Evolutionary conservation across 306 rosid genomes (phyloP).

Genomic region (Cucurbita argyrosperma): DNA sequence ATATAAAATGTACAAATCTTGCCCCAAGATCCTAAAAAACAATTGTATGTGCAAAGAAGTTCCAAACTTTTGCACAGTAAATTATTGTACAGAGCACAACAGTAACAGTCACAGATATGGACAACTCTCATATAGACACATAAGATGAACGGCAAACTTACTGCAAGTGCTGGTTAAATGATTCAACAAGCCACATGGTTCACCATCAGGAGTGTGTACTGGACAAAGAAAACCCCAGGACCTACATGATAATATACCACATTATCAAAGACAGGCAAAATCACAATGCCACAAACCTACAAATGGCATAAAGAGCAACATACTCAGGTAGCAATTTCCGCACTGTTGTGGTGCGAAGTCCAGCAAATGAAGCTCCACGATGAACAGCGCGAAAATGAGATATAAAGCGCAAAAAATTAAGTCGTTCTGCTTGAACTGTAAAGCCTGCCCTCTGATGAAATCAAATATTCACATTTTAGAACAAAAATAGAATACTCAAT

Average conservation of each 20-base stretch:
- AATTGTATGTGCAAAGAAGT: background rate
- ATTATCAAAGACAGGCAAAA: slow-evolving; percentile 1
- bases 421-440: slow-evolving; percentile 81
- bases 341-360: slow-evolving; percentile 87
- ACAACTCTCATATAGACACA: background rate
- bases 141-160: slow-evolving; percentile 26
- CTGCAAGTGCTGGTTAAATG: slow-evolving; percentile 68
- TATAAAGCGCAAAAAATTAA: slow-evolving; percentile 70
- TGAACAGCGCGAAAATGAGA: slow-evolving; percentile 95
- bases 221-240: slow-evolving; percentile 99
- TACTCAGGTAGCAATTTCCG: slow-evolving; percentile 93
- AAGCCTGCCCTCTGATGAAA: slow-evolving; percentile 67
- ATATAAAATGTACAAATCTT: background rate
- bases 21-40: background rate
- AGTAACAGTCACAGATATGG: background rate
- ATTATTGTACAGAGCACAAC: background rate
- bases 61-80: background rate
- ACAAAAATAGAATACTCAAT: background rate
- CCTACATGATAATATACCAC: slow-evolving; percentile 18
- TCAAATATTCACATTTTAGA: slow-evolving; percentile 8
- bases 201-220: slow-evolving; percentile 99
- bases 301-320: slow-evolving; percentile 14
- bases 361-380: slow-evolving; percentile 95
- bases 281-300: background rate
- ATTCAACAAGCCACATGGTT: slow-evolving; percentile 92